phyloP scores from a whole-genome alignment of 2,329 filamentous ascomycete species.

The Incumbomyces lentus region DNA sequence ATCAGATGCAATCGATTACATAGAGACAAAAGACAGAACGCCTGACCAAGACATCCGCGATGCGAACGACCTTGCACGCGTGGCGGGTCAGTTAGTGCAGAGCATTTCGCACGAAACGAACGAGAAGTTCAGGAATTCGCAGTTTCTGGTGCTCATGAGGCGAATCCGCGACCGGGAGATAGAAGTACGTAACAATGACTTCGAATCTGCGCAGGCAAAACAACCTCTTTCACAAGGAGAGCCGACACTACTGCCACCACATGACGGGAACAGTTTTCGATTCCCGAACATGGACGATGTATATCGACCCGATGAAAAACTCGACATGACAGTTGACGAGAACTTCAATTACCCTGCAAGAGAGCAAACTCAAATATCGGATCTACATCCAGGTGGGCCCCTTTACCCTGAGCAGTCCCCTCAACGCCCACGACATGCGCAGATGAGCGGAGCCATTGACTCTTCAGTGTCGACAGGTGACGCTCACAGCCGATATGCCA shows the following conservation, averaged over 20 bases:
- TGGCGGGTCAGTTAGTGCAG: slow-evolving; percentile 60
- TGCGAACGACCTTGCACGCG: slow-evolving; percentile 59
- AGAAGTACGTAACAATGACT: slow-evolving; percentile 58
- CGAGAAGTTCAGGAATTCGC: slow-evolving; percentile 67
- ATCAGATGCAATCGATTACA: slow-evolving; percentile 32
- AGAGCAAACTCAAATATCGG: slow-evolving; percentile 23
- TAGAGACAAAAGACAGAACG: slow-evolving; percentile 12
- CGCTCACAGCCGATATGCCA: slow-evolving; percentile 2
- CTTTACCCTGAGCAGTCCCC: slow-evolving; percentile 31
- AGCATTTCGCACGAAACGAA: slow-evolving; percentile 58
- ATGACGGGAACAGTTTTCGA: slow-evolving; percentile 10
- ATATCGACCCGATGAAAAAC: slow-evolving; percentile 7
- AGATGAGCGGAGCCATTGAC: slow-evolving; percentile 7
- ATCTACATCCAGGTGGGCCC: slow-evolving; percentile 38
- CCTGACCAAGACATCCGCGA: slow-evolving; percentile 30
- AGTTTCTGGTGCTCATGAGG: slow-evolving; percentile 68
- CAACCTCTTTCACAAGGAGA: neutral
- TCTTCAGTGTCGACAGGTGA: slow-evolving; percentile 4
- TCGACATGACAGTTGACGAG: slow-evolving; percentile 7
- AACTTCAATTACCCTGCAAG: slow-evolving; percentile 10
- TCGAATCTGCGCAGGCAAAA: slow-evolving; percentile 38
- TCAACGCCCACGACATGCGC: neutral
- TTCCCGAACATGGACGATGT: slow-evolving; percentile 20
- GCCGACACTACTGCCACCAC: neutral
- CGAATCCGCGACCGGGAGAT: slow-evolving; percentile 62